Evolutionary conservation across 345 rosid genomes (phyloP).

Genomic region (Eucalyptus cloeziana): DNA sequence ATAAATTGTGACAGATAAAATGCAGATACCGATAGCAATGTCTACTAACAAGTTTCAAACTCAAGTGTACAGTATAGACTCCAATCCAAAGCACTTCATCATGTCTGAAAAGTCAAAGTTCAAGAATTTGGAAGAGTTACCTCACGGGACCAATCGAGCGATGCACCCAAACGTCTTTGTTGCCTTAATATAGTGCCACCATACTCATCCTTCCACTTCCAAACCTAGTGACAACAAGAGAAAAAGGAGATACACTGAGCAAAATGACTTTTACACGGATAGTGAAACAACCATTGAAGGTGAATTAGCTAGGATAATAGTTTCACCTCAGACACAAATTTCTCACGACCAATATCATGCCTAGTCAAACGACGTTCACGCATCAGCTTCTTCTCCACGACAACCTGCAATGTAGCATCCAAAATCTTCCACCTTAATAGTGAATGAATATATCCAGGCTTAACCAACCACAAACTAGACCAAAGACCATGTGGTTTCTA

Average conservation of each 20-base stretch:
- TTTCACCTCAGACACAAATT: constrained; percentile 68
- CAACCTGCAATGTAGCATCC: constrained; percentile 41
- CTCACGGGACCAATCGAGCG: constrained; percentile 99
- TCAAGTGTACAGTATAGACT: neutral
- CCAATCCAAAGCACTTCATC: neutral
- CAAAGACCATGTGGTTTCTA: neutral
- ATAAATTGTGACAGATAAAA: neutral
- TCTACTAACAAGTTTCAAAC: neutral
- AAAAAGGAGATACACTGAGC: neutral
- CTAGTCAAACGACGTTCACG: constrained; percentile 62
- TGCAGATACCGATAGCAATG: neutral
- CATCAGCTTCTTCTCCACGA: constrained; percentile 86
- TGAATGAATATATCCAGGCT: neutral
- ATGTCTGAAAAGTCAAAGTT: neutral
- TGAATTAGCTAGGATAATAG: neutral
- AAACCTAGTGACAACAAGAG: constrained; percentile 34
- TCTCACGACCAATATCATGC: constrained; percentile 87
- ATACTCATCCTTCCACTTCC: constrained; percentile 83
- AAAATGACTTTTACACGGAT: neutral
- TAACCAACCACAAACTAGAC: neutral
- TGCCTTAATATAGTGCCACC: constrained; percentile 76
- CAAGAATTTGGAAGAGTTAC: constrained; percentile 15
- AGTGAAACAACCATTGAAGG: neutral
- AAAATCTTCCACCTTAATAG: neutral
- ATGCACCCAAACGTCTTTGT: constrained; percentile 70